Base-by-base conservation (phyloP, 1,284 basidiomycete genomes). In the Trametes hirsuta region DNA sequence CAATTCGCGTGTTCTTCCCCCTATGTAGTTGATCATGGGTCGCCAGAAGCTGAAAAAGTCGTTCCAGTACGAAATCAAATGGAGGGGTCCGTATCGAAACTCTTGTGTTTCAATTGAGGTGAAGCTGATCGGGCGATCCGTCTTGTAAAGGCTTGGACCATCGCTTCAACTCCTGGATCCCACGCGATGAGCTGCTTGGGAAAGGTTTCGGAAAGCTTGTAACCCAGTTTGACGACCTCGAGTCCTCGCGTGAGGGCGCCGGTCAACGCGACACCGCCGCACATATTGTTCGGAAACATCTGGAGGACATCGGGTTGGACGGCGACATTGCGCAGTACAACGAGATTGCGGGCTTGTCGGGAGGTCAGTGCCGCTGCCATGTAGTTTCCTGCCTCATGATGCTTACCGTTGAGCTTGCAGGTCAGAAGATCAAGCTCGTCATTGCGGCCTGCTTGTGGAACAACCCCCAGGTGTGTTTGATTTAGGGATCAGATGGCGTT, bases 271-370 rank as follows among this genome's bases (percentile, higher is more conserved):
- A 97, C 71, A 96, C 94, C 5, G 78, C 87, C 30, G 86, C 86
- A 11, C 83, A 88, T 68, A 79, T 93, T 46, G 91, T 97, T 52
- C 84, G 95, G 68, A 94, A 95, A 77, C 92, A 94, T 70, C 81
- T 96, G 58, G 95, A 95, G 77, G 94, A 96, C 67, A 95, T 99
- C 61, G 97, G 97, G 53, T 82, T 99, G 50, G 95, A 98, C 77
- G 97, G 95, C 47, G 94, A 97, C 77, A 97, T 97, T 67, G 95
- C 95, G 5, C 94, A 97, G 75, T 97, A 97, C 78, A 97, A 97
- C 74, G 95, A 97, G 77, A 95, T 97, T 72, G 86, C 87, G 50
- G 95, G 95, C 39, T 78, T 95, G 54, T 94, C 91, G 22, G 94
- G 94, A 75, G 93, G 88, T 87, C 69, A 64, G 79, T 61, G 37